Base-by-base conservation (phyloP, 345 rosid genomes). In the Heritiera fomes region DNA sequence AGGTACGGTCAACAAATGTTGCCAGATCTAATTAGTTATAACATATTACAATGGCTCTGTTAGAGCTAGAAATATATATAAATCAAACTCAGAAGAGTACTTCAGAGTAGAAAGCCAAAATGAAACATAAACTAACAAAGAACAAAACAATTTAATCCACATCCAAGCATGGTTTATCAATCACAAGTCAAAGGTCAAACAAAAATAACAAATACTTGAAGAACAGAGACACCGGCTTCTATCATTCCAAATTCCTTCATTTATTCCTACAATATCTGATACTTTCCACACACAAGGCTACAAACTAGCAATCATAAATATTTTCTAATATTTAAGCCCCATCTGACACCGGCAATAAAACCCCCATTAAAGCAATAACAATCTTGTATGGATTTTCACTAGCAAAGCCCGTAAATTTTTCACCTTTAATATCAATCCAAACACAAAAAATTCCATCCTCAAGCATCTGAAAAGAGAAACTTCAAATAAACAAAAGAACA, bases 401-500 rank as follows among this genome's bases (percentile, higher is more conserved):
- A 23, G n/a, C 43, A 75, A 61, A 61, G 20, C 43, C 59, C 5
- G 14, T 75, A 46, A 47, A 47, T 3, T 13, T 61, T 43, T 28
- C 13, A 28, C 8, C 20, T 30, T 59, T 59, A 60, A 46, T 8
- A 13, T 49, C 41, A 71, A 71, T 6, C 58, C 58, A 23, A 28
- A 40, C 59, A 60, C 69, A 17, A 75, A 15, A 64, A 50, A 64
- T 4, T 13, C 62, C 60, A 65, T 17, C 18, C 34, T 53, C 60
- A 52, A 45, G 74, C 82, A 58, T 73, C 64, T 73, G 43, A 66
- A 8, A 65, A 12, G 18, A 50, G 40, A 7, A 49, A 65, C 63
- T 34, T 64, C 17, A 53, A 40, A n/a, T 47, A 40, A 14, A 52
- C 62, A 65, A 64, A 47, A 10, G 38, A 49, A 52, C 18, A 52